phyloP scores from a whole-genome alignment of 805 yeast genomes.

The Starmerella apicola region DNA sequence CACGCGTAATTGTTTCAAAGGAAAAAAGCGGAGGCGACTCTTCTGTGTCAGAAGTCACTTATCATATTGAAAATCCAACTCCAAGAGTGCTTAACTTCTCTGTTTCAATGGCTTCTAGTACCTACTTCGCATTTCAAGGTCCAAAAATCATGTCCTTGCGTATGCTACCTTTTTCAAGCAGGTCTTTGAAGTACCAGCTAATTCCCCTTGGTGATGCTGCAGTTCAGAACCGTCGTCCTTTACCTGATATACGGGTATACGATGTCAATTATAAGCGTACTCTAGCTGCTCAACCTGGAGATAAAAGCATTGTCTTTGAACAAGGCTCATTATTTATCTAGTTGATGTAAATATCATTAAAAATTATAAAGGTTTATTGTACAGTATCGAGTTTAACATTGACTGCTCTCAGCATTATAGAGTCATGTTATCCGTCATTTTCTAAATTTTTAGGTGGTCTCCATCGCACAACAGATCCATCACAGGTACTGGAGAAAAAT shows the following conservation, averaged over 20 bases:
- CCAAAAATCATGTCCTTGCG: slow-evolving; percentile 29
- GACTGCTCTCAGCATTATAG: no score
- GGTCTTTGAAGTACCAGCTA: slow-evolving; percentile 23
- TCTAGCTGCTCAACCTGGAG: slow-evolving; percentile 38
- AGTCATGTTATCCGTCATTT: no score
- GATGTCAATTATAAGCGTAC: slow-evolving; percentile 58
- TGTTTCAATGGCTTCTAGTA: slow-evolving; percentile 33
- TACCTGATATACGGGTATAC: slow-evolving; percentile 54
- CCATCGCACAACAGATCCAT: slow-evolving; percentile 56
- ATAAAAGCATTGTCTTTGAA: slow-evolving; percentile 7
- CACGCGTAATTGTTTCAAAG: slow-evolving; percentile 20
- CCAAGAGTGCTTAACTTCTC: slow-evolving; percentile 53
- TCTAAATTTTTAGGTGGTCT: not conserved
- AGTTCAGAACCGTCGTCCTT: slow-evolving; percentile 21
- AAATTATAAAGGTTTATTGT: no score
- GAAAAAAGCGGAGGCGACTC: slow-evolving; percentile 18
- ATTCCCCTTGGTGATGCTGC: slow-evolving; percentile 23
- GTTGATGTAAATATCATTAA: no score
- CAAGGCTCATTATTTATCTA: slow-evolving; percentile 17
- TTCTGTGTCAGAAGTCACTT: slow-evolving; percentile 30
- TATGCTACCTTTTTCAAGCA: slow-evolving; percentile 51
- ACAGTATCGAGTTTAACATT: no score
- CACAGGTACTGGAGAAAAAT: slow-evolving; percentile 50
- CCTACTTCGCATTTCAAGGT: slow-evolving; percentile 31
- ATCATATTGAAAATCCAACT: slow-evolving; percentile 63